These are phyloP conservation scores for Pichia ethanolica DNA, from an alignment of 805 yeast species.

Conservation along the genomic window DNA sequence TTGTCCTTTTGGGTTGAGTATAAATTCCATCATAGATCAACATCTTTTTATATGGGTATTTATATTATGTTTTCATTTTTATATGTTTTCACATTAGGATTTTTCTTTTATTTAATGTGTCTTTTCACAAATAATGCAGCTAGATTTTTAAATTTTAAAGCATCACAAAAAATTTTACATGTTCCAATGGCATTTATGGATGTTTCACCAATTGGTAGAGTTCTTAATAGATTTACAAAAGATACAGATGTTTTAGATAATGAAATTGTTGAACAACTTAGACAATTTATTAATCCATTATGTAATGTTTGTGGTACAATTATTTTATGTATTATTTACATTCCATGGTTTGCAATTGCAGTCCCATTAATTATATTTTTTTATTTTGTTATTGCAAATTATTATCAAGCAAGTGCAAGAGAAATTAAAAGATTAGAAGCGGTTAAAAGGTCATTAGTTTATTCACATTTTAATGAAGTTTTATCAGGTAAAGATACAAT, in stretches of 20 bases:
- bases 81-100: conserved; percentile 35
- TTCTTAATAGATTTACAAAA: conserved; percentile 78
- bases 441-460: conserved; percentile 60
- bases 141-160: conserved; percentile 44
- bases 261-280: conserved; percentile 62
- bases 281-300: conserved; percentile 50
- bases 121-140: conserved; percentile 48
- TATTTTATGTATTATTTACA: conserved; percentile 57
- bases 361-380: conserved; percentile 44
- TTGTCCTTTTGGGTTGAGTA: conserved; percentile 71
- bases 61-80: conserved; percentile 55
- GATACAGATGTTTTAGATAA: conserved; percentile 83
- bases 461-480: conserved; percentile 63
- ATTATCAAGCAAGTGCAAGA: conserved; percentile 64
- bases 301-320: conserved; percentile 55
- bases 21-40: conserved; percentile 39
- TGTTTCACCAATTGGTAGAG: conserved; percentile 82
- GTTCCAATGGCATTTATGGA: conserved; percentile 83
- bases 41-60: conserved; percentile 65
- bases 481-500: conserved; percentile 60
- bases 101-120: conserved; percentile 40
- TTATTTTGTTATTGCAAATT: conserved; percentile 42
- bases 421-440: conserved; percentile 75
- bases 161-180: conserved; percentile 47
- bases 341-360: conserved; percentile 72